phyloP scores from a whole-genome alignment of 768 basidiomycete species.

The Sistotremastrum suecicum region DNA sequence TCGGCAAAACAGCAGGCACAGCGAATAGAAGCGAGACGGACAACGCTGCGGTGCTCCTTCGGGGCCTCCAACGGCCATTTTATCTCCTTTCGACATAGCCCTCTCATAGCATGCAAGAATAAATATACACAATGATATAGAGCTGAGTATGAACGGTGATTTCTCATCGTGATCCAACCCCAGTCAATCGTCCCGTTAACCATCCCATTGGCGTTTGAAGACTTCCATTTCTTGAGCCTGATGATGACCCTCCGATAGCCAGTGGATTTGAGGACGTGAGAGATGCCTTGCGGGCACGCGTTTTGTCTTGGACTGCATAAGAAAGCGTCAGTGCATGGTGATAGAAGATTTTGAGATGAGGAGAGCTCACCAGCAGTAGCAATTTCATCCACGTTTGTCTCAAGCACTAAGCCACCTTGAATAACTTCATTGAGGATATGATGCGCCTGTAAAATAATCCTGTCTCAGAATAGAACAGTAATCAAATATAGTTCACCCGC shows the following conservation, averaged over 20 bases:
- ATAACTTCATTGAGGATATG: conserved; percentile 93
- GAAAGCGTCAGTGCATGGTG: conserved; percentile 4
- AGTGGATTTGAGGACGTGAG: conserved; percentile 74
- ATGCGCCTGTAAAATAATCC: conserved; percentile 50
- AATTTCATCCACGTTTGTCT: conserved; percentile 87
- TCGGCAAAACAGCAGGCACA: too few relatives aligned
- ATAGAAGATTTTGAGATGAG: not conserved
- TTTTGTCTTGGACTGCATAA: conserved; percentile 47
- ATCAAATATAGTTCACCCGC: conserved; percentile 8
- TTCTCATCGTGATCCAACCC: conserved; percentile 36
- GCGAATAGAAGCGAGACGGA: too few relatives aligned
- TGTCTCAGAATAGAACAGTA: not conserved
- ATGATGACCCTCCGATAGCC: conserved; percentile 44
- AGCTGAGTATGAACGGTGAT: too few relatives aligned
- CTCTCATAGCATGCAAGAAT: too few relatives aligned
- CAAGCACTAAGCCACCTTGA: conserved; percentile 90
- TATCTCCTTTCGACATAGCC: too few relatives aligned
- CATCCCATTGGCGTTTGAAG: conserved; percentile 66
- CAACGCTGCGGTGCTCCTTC: too few relatives aligned
- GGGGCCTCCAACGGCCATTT: too few relatives aligned
- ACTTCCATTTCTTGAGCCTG: conserved; percentile 42
- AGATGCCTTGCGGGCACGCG: conserved; percentile 63
- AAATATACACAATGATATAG: too few relatives aligned
- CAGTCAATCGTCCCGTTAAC: conserved; percentile 62
- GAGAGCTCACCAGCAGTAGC: conserved; percentile 43